phyloP scores from a whole-genome alignment of 2,329 filamentous ascomycete species.

The Botryotinia globosa region DNA sequence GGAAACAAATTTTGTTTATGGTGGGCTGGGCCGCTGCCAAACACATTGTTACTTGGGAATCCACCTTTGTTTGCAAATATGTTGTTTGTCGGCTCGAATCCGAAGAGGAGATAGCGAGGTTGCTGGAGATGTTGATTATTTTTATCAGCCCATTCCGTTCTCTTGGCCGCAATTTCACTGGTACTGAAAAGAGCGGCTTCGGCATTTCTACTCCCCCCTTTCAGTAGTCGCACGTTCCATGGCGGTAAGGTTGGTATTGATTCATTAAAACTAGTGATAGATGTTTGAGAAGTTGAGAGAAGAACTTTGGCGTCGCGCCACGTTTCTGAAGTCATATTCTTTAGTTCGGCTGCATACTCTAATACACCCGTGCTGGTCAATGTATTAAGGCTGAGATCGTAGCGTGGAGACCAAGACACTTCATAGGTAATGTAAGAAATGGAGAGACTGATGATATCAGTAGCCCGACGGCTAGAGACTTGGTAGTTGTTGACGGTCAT shows the following conservation, averaged over 20 bases:
- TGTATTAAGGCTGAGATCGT: slow-evolving; percentile 47
- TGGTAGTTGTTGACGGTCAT: slow-evolving; percentile 28
- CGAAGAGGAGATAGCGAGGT: slow-evolving; percentile 11
- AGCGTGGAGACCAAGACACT: slow-evolving; percentile 48
- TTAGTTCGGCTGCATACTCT: slow-evolving; percentile 53
- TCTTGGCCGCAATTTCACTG: slow-evolving; percentile 39
- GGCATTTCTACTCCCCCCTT: slow-evolving; percentile 24
- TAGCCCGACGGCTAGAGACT: slow-evolving; percentile 27
- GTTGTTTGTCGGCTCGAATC: not conserved
- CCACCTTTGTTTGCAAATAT: slow-evolving; percentile 3
- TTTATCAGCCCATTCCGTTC: slow-evolving; percentile 33
- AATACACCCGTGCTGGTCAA: slow-evolving; percentile 39
- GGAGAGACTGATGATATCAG: slow-evolving; percentile 33
- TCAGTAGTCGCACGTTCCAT: slow-evolving; percentile 47
- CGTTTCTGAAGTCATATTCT: slow-evolving; percentile 49
- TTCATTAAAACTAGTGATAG: slow-evolving; percentile 49
- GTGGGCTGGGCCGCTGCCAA: not conserved
- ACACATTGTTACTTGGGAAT: not conserved
- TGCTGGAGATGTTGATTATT: slow-evolving; percentile 37
- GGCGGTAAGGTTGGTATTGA: slow-evolving; percentile 45
- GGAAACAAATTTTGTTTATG: slow-evolving; percentile 3
- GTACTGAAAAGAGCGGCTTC: slow-evolving; percentile 31
- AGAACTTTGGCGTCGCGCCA: slow-evolving; percentile 46
- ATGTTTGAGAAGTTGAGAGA: slow-evolving; percentile 50
- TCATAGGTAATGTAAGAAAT: slow-evolving; percentile 38